These are phyloP conservation scores for Trichosporon asahii DNA, from an alignment of 1,284 basidiomycete species.

Conservation along the genomic window DNA sequence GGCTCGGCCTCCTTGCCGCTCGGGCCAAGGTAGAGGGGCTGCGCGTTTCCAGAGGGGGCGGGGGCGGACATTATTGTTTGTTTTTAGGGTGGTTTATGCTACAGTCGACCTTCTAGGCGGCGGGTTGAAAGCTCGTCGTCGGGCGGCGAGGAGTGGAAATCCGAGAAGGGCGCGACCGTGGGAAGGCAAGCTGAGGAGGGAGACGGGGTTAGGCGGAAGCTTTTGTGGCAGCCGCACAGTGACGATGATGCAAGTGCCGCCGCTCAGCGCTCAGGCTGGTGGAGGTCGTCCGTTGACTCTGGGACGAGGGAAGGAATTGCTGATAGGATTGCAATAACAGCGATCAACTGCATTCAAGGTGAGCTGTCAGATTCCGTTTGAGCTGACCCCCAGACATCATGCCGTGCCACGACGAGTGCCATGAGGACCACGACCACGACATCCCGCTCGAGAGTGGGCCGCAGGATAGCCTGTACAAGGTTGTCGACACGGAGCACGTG, in stretches of 20 bases:
- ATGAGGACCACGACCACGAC: constrained; percentile 46
- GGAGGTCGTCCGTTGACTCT: constrained; percentile 14
- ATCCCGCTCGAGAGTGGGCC: constrained; percentile 46
- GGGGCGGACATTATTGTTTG: constrained; percentile 30
- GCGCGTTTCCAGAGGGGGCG: constrained; percentile 21
- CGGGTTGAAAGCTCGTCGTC: not conserved
- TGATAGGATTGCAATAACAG: not conserved
- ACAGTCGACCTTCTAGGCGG: too few species aligned
- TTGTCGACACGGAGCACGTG: constrained; percentile 50
- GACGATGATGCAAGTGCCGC: constrained; percentile 14
- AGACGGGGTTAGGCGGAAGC: not conserved
- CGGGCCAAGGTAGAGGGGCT: constrained; percentile 36
- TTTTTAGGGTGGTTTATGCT: not conserved
- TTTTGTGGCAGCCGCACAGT: not conserved
- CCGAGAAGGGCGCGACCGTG: not conserved
- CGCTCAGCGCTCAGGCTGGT: not conserved
- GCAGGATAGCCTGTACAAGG: constrained; percentile 40
- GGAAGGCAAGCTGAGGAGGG: not conserved
- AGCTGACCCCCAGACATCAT: constrained; percentile 1
- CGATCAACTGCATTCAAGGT: not conserved
- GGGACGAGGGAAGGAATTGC: not conserved
- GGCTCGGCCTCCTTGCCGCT: constrained; percentile 18
- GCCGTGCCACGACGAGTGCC: constrained; percentile 26
- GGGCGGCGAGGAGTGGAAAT: not conserved
- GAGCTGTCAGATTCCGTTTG: not conserved